Evolutionary conservation across 768 basidiomycete genomes (phyloP).

Genomic region (Psilocybe tampanensis): DNA sequence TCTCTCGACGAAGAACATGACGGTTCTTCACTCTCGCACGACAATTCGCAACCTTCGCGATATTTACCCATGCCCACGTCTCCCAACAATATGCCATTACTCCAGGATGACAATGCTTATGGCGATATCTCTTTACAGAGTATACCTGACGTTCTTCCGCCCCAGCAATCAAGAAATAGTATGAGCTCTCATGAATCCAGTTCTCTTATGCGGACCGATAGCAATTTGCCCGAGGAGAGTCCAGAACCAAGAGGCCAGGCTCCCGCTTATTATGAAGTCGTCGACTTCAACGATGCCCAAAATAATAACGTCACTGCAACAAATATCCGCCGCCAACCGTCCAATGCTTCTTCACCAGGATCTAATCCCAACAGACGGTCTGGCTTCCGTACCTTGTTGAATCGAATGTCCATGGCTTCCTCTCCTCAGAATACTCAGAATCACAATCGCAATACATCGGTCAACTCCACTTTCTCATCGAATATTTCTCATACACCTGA

Average conservation of each 20-base stretch:
- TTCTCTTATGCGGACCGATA: slow-evolving; percentile 28
- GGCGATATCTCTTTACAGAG: slow-evolving; percentile 24
- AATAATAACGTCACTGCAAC: slow-evolving; percentile 10
- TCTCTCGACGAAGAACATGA: slow-evolving; percentile 40
- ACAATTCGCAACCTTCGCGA: slow-evolving; percentile 29
- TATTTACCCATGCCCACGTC: slow-evolving; percentile 44
- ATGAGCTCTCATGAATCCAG: slow-evolving; percentile 28
- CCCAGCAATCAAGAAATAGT: slow-evolving; percentile 26
- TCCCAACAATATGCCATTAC: slow-evolving; percentile 44
- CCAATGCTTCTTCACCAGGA: slow-evolving; percentile 18
- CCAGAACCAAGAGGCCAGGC: slow-evolving; percentile 60
- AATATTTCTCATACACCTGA: slow-evolving; percentile 19
- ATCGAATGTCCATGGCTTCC: slow-evolving; percentile 34
- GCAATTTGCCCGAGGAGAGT: slow-evolving; percentile 18
- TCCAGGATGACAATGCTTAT: slow-evolving; percentile 32
- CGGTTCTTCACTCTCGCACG: slow-evolving; percentile 30
- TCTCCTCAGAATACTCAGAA: slow-evolving; percentile 14
- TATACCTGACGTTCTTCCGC: slow-evolving; percentile 14
- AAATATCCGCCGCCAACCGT: slow-evolving; percentile 13
- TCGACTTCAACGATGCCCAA: slow-evolving; percentile 22
- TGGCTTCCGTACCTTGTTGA: slow-evolving; percentile 51
- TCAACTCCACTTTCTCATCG: slow-evolving; percentile 20
- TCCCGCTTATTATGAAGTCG: slow-evolving; percentile 68
- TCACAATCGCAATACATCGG: slow-evolving; percentile 35
- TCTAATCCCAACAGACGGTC: slow-evolving; percentile 35